These are phyloP conservation scores for Chaetomium tenue DNA, from an alignment of 495 filamentous ascomycete species.

Conservation along the genomic window DNA sequence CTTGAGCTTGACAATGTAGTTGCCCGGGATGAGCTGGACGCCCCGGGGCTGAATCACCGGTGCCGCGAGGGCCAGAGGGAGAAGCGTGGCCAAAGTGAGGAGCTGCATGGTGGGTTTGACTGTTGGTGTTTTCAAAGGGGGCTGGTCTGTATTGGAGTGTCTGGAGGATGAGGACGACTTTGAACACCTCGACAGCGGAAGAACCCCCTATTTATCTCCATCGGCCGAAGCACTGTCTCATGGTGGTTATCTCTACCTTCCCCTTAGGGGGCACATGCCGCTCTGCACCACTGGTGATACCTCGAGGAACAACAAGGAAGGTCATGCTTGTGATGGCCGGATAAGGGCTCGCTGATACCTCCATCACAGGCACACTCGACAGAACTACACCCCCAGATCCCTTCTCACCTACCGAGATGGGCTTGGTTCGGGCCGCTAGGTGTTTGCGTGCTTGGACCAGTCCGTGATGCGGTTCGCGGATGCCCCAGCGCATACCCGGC, in stretches of 20 bases:
- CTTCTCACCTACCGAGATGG: constrained; percentile 15
- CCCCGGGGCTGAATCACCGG: constrained; percentile 41
- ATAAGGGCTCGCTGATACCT: neutral
- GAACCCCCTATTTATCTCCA: constrained; percentile 16
- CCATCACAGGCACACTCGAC: neutral
- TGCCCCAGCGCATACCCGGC: neutral
- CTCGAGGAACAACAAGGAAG: constrained; percentile 1
- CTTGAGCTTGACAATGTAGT: constrained; percentile 58
- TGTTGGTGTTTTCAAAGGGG: neutral
- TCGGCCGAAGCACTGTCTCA: neutral
- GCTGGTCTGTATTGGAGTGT: neutral
- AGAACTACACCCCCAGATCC: neutral
- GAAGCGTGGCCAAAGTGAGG: constrained; percentile 23
- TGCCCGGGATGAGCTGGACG: constrained; percentile 44
- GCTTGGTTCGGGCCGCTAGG: constrained; percentile 4
- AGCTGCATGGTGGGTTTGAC: constrained; percentile 21
- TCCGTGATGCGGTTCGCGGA: constrained; percentile 5
- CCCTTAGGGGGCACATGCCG: constrained; percentile 3
- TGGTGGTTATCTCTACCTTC: constrained; percentile 10
- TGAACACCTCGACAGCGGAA: neutral
- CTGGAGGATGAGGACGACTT: neutral
- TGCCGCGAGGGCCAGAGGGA: constrained; percentile 30
- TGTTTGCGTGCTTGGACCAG: constrained; percentile 15
- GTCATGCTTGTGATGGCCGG: neutral
- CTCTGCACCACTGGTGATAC: neutral